Evolutionary conservation across 139 green algal genomes (phyloP).

Genomic region (Gonium pectorale): DNA sequence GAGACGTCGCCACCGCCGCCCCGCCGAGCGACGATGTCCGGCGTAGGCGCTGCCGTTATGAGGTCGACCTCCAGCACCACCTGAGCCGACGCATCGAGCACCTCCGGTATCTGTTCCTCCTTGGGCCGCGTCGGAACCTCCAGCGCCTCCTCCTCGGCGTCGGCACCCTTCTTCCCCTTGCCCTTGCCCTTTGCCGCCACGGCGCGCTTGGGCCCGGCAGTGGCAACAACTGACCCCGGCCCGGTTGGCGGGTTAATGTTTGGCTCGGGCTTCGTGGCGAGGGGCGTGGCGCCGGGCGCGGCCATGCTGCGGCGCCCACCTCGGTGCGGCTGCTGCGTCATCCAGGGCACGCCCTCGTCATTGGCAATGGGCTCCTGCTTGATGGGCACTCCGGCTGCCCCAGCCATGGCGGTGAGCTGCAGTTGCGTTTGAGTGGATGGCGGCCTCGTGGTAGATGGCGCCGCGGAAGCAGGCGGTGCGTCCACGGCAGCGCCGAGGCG

Average conservation of each 20-base stretch:
- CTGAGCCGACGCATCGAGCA: conserved; percentile 27
- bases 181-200: neutral
- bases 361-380: conserved; percentile 9
- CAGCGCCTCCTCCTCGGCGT: neutral
- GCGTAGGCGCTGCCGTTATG: neutral
- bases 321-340: conserved; percentile 15
- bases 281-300: too few species aligned
- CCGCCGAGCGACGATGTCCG: neutral
- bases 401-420: neutral
- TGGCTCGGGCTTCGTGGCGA: too few species aligned
- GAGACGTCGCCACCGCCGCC: too few species aligned
- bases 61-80: conserved; percentile 24
- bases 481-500: neutral
- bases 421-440: neutral
- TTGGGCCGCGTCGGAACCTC: too few species aligned
- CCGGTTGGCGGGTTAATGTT: too few species aligned
- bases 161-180: neutral
- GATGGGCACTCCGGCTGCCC: neutral
- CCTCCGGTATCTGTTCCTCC: neutral
- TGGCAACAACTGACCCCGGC: too few species aligned
- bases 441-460: neutral
- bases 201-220: neutral
- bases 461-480: neutral
- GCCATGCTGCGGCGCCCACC: neutral
- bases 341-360: neutral